These are phyloP conservation scores for Firmiana major DNA, from an alignment of 345 rosid species.

Conservation along the genomic window DNA sequence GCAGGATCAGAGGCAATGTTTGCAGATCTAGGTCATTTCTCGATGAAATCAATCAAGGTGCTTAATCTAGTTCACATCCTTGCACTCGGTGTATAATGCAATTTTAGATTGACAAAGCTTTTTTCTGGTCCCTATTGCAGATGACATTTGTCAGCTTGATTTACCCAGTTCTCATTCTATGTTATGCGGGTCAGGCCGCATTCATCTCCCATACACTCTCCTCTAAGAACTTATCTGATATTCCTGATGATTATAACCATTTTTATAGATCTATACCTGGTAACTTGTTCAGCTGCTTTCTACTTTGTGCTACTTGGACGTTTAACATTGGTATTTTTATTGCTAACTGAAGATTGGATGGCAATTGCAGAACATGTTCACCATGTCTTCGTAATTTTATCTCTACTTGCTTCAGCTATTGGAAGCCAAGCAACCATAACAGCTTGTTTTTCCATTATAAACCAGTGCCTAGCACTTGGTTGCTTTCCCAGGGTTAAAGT, in stretches of 20 bases:
- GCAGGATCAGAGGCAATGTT: slow-evolving; percentile 72
- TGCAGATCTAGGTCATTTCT: slow-evolving; percentile 63
- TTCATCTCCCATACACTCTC: slow-evolving; percentile 36
- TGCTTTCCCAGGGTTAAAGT: slow-evolving; percentile 63
- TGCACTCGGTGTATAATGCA: neutral
- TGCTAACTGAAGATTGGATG: slow-evolving; percentile 13
- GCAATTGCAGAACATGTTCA: slow-evolving; percentile 33
- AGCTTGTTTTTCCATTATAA: slow-evolving; percentile 60
- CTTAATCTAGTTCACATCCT: neutral
- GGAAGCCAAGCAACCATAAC: slow-evolving; percentile 68
- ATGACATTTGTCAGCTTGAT: slow-evolving; percentile 41
- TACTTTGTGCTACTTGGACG: neutral
- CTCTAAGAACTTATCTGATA: slow-evolving; percentile 17
- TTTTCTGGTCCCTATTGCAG: slow-evolving; percentile 29
- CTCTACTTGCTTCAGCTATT: slow-evolving; percentile 46
- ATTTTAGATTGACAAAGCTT: neutral
- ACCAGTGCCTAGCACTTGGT: slow-evolving; percentile 54
- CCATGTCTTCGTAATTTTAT: slow-evolving; percentile 35
- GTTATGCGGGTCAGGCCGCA: slow-evolving; percentile 64
- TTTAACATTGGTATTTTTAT: neutral
- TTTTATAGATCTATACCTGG: slow-evolving; percentile 46
- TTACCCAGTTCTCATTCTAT: slow-evolving; percentile 46
- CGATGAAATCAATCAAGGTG: slow-evolving; percentile 54
- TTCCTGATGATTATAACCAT: slow-evolving; percentile 31
- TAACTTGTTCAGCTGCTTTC: slow-evolving; percentile 18